These are phyloP conservation scores for Penicillium cosmopolitanum DNA, from an alignment of 495 filamentous ascomycete genomes.

Conservation along the genomic window DNA sequence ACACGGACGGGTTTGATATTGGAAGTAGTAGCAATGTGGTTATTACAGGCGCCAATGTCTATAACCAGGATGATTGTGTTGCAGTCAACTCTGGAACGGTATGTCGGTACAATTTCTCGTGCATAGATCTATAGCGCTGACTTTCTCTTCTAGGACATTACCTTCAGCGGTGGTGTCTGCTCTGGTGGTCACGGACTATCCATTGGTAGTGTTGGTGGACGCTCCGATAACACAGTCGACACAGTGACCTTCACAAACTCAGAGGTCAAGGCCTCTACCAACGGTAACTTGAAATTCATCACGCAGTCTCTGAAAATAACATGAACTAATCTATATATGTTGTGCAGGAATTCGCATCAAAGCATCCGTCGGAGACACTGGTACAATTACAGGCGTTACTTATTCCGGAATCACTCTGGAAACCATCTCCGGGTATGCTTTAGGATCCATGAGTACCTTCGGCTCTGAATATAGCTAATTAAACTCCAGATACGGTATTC, in stretches of 20 bases:
- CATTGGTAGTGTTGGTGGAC: conserved; percentile 65
- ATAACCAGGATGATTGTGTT: conserved; percentile 70
- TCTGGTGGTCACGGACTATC: conserved; percentile 63
- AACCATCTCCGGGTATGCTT: conserved; percentile 25
- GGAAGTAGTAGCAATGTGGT: conserved; percentile 54
- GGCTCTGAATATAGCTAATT: background rate
- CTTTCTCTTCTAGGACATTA: conserved; percentile 39
- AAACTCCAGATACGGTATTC: conserved; percentile 53
- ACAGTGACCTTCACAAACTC: conserved; percentile 53
- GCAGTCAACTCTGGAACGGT: conserved; percentile 57
- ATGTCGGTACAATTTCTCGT: background rate
- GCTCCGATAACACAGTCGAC: conserved; percentile 57
- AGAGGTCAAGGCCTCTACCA: conserved; percentile 51
- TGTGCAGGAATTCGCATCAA: conserved; percentile 34
- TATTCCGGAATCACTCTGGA: conserved; percentile 29
- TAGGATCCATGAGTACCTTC: background rate
- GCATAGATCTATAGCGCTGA: conserved; percentile 1
- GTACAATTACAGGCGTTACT: conserved; percentile 27
- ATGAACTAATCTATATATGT: background rate
- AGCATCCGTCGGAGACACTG: conserved; percentile 28
- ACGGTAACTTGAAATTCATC: conserved; percentile 34
- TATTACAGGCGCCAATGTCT: conserved; percentile 57
- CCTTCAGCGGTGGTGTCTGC: conserved; percentile 49
- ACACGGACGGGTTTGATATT: conserved; percentile 72
- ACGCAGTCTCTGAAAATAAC: background rate